Percentiles rank a stretch among this genome's conserved stretches.
phyloP scores from a whole-genome alignment of 495 filamentous ascomycete species.

The Xylaria sp. region DNA sequence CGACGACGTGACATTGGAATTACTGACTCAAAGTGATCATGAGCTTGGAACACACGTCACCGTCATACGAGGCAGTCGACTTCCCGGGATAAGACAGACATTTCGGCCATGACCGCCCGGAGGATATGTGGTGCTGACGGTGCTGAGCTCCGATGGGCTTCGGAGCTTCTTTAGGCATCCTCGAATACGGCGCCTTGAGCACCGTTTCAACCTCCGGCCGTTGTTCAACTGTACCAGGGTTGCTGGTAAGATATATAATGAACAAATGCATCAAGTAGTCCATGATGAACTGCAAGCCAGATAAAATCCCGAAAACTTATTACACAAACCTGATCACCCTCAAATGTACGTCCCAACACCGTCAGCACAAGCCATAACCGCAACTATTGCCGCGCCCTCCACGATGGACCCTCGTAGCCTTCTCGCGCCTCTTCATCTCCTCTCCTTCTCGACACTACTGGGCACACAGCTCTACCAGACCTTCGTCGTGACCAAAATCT shows the following conservation, averaged over 20 bases:
- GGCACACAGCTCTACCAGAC: slow-evolving; percentile 60
- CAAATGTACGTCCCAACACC: slow-evolving; percentile 15
- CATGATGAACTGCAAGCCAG: neutral
- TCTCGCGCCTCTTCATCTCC: slow-evolving; percentile 52
- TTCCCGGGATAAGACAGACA: neutral
- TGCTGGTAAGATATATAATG: slow-evolving; percentile 5
- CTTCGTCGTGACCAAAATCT: slow-evolving; percentile 62
- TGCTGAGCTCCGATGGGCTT: slow-evolving; percentile 16
- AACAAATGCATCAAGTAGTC: neutral
- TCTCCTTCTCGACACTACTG: slow-evolving; percentile 60
- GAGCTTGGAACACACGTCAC: neutral
- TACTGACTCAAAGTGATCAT: neutral
- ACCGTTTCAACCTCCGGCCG: neutral
- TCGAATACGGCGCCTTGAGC: neutral
- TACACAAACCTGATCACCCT: neutral
- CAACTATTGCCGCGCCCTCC: neutral
- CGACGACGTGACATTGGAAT: neutral
- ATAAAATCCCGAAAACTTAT: neutral
- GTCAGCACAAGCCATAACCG: neutral
- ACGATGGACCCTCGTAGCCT: slow-evolving; percentile 22
- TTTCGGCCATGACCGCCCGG: neutral
- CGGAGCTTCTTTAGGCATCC: slow-evolving; percentile 12
- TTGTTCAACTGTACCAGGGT: neutral
- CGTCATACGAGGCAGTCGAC: neutral
- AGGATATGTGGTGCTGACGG: neutral